Evolutionary conservation across 176 grass and related monocot species (phyloP), one percentile per base, ranked within the genome.

Genomic region (Sorghum bicolor): DNA sequence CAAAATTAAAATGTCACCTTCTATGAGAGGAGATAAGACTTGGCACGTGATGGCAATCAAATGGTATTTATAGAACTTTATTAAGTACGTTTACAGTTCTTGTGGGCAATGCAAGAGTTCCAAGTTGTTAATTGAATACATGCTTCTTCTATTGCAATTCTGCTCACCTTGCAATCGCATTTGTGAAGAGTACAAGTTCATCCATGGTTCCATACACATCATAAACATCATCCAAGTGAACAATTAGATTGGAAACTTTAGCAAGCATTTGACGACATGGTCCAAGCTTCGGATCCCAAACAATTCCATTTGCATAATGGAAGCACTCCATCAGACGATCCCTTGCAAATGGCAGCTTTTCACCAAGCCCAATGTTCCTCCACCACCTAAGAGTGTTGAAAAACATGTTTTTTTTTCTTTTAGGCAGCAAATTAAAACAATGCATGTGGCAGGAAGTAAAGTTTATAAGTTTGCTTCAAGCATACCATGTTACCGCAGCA

Each of bases 311-410:
- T 30, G 88, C 86, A 0, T 43, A 88, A 19, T 91, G 70, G 79
- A 83, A 94, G 79, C 85, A 86, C 24, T 91, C 92, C 19, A 94
- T 30, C 40, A 94, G 65, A 28, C 88, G 74, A 20, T 94, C 88
- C 41, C 88, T 84, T 1, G 86, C 67, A 24, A 94, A 94, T 4
- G 78, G 12, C 9, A 88, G 11, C 29, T 81, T 83, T 22, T 78
- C 77, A 38, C 47, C 34, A 20, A 94, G 82, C 10, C n/a, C 75
- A 5, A 24, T 34, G 5, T 86, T 64, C 53, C 30, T 85, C 92
- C 89, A 94, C 92, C 92, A 94, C 1, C 92, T 94, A 53, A 4
- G 58, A 16, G 43, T 37, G 60, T 28, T 32, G 29, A 65, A 31
- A 30, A 32, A 15, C 2, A 48, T n/a, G n/a, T n/a, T 45, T 45